Percentiles rank a stretch among this genome's conserved stretches.
Conservation (phyloP, 768 basidiomycete species). For the Trametes punicea region DNA sequence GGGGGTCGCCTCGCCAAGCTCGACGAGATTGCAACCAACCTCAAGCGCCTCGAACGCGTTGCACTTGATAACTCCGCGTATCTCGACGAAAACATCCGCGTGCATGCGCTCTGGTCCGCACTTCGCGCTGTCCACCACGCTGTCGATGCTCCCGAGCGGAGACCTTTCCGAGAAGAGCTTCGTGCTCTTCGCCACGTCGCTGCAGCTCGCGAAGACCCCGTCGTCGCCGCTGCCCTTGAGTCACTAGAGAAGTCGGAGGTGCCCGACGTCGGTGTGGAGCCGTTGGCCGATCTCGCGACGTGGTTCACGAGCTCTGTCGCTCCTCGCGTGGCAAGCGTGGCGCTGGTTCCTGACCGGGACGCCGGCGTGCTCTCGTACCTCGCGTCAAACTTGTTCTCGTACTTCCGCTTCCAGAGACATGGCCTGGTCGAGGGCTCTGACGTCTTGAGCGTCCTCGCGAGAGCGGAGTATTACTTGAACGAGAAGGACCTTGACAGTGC, state of each 20-base stretch:
- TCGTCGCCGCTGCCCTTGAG: slow-evolving; percentile 64
- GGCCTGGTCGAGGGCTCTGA: slow-evolving; percentile 81
- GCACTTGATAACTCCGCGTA: slow-evolving; percentile 88
- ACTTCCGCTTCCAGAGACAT: slow-evolving; percentile 74
- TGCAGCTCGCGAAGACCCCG: slow-evolving; percentile 65
- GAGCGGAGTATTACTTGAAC: slow-evolving; percentile 85
- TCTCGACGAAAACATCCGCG: slow-evolving; percentile 89
- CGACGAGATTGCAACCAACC: slow-evolving; percentile 83
- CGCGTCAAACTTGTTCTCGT: slow-evolving; percentile 72
- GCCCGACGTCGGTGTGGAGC: slow-evolving; percentile 83
- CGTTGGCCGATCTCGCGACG: slow-evolving; percentile 82
- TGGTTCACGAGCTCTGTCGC: slow-evolving; percentile 87
- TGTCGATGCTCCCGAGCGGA: slow-evolving; percentile 61
- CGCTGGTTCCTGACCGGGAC: slow-evolving; percentile 87
- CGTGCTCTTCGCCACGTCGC: slow-evolving; percentile 74
- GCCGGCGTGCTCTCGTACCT: slow-evolving; percentile 87
- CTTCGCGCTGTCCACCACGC: slow-evolving; percentile 72
- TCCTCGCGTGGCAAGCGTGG: slow-evolving; percentile 82
- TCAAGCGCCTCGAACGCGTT: slow-evolving; percentile 89
- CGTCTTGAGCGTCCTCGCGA: slow-evolving; percentile 79
- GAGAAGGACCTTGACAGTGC: slow-evolving; percentile 93
- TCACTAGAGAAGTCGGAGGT: slow-evolving; percentile 65
- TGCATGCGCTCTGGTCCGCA: slow-evolving; percentile 92
- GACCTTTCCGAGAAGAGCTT: slow-evolving; percentile 88
- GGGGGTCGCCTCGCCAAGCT: slow-evolving; percentile 93